These are phyloP conservation scores for Phytopythium ostracodes DNA, from an alignment of 352 stramenopile genomes.

Conservation along the genomic window DNA sequence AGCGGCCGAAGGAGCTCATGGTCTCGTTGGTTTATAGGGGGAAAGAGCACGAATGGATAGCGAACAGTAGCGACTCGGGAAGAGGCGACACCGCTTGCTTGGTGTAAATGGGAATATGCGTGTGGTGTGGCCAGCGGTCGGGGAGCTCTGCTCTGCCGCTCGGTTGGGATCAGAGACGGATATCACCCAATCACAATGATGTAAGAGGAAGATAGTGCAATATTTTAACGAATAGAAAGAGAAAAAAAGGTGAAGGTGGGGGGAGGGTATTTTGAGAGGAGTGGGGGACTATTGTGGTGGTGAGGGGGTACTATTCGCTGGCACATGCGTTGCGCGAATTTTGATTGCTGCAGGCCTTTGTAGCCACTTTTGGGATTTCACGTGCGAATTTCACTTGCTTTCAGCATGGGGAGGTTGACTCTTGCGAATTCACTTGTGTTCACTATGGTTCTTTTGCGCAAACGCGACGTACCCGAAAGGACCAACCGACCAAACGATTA, in stretches of 20 bases:
- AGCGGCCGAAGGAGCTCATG: conserved; percentile 93
- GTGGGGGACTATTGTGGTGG: neutral
- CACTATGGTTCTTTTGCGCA: neutral
- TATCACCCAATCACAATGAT: neutral
- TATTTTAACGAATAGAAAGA: neutral
- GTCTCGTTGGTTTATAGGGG: neutral
- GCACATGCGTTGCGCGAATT: neutral
- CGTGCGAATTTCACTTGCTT: neutral
- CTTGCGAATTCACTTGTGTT: too few relatives aligned
- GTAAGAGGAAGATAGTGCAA: too few relatives aligned
- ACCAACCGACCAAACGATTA: neutral
- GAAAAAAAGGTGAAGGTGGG: too few relatives aligned
- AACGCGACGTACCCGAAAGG: neutral
- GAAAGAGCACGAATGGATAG: too few relatives aligned
- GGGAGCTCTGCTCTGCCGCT: neutral
- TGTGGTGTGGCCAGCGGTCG: neutral
- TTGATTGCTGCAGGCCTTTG: neutral
- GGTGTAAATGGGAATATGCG: neutral
- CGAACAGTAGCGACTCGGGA: too few relatives aligned
- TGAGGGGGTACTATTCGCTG: neutral
- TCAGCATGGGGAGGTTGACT: neutral
- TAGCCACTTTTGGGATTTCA: neutral
- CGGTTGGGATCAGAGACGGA: neutral
- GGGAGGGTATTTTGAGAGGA: neutral
- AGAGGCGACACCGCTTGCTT: too few relatives aligned